Conservation (phyloP, 2,329 filamentous ascomycete genomes). For the Fusarium pseudograminearum region DNA sequence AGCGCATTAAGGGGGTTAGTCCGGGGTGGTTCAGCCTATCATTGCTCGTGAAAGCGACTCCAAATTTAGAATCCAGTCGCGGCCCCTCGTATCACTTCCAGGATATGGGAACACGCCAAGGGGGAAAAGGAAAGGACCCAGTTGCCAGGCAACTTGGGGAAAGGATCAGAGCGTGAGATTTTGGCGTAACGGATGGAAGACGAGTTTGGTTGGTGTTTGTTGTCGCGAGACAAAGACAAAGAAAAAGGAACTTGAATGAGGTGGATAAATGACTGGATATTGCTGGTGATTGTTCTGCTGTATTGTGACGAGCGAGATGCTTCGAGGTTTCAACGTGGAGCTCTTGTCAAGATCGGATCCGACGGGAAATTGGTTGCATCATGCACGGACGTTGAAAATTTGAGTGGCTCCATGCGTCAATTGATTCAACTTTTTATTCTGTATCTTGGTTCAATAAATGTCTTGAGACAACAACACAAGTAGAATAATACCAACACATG, state of each 20-base stretch:
- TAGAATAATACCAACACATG: background rate
- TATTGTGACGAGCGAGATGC: background rate
- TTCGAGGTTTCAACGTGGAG: background rate
- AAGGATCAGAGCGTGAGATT: slow-evolving; percentile 10
- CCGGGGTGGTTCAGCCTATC: slow-evolving; percentile 28
- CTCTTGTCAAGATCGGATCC: background rate
- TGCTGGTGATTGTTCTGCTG: background rate
- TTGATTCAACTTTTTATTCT: too few species aligned
- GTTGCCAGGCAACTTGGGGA: slow-evolving; percentile 35
- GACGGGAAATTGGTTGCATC: slow-evolving; percentile 2
- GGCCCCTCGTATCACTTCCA: slow-evolving; percentile 28
- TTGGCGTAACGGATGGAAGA: background rate
- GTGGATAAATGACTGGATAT: background rate
- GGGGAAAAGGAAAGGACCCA: slow-evolving; percentile 1
- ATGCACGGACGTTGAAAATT: slow-evolving; percentile 3
- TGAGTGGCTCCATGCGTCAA: background rate
- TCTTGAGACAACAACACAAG: too few species aligned
- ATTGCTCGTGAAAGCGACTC: slow-evolving; percentile 1
- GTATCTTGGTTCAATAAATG: background rate
- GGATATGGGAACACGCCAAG: slow-evolving; percentile 26
- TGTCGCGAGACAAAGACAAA: background rate
- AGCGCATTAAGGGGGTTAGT: slow-evolving; percentile 38
- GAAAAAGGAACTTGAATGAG: background rate
- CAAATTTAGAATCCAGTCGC: slow-evolving; percentile 23
- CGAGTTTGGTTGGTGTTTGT: background rate